Base-by-base conservation (phyloP, 2,329 filamentous ascomycete species). In the Botrytis byssoidea region DNA sequence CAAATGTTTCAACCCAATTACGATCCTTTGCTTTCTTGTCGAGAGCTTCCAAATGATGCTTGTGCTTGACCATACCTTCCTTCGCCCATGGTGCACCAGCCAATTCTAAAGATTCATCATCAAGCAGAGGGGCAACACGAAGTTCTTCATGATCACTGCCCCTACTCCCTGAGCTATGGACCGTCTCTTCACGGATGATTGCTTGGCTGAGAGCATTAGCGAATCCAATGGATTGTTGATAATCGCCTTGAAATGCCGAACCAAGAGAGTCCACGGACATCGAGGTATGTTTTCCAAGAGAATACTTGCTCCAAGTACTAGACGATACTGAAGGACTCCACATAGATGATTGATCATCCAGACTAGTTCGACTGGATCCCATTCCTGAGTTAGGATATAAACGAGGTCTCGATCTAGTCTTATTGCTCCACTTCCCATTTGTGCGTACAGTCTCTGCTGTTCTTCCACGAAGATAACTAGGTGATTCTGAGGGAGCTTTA, bases 81-180 rank as follows among this genome's bases (percentile, higher is more conserved):
- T 99, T 99, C 42, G 97, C 92, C 96, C 96, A 99, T 0, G 96
- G 96, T n/a, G 96, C 93, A 37, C 96, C 96, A 18, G 92, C 90
- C 57, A 99, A 89, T 80, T 97, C 95, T 20, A 99, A 87, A 0
- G 92, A 94, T 80, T 99, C 96, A 79, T 98, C 96, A 79, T 98
- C 95, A 0, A 98, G 88, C 16, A 98, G 85, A 40, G 92, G 89
- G 8, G 88, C 79, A 83, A 89, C 82, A 35, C 80, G 73, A 72
- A 79, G 74, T 74, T 86, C 83, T 72, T 81, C 78, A 46, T 68
- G 71, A 42, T 81, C 79, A 77, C 84, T 77, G 72, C 64, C 48
- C 25, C 48, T 74, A 42, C 78, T 79, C 9, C 75, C 82, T 83
- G 76, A 84, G 60, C 86, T 86, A 18, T 87, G 87, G 25, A 88